Evolutionary conservation across 805 yeast genomes (phyloP), one percentile per base, ranked within the genome.

Genomic region (Suhomyces faveliae): DNA sequence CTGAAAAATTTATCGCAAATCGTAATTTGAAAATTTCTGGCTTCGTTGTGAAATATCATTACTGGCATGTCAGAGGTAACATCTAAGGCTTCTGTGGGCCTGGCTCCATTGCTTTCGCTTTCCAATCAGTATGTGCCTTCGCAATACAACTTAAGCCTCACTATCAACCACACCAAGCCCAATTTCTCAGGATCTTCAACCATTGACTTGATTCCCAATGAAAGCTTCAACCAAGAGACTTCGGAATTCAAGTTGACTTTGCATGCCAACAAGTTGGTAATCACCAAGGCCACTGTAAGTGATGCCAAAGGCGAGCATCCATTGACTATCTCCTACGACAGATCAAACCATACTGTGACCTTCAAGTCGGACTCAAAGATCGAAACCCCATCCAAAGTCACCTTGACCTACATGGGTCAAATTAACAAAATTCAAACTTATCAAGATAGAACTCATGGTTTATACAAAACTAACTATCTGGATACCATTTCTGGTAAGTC

Each of bases 391-490:
- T 51, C 49, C 15, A 19, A 47, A 5, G 48, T 69, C 29, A 40
- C 43, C 27, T 48, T 82, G 27, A 58, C 60, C 9, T 84, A 75
- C 50, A 57, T 80, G 49, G 89, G 85, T 1, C 76, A 75, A 47
- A 63, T 83, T 35, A 74, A 74, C 47, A 60, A 71, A 12, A 76
- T 80, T 43, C 69, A 74, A 50, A 78, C 87, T 0, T 79, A 67
- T 56, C 66, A 70, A 29, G 89, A 85, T 53, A 59, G 57, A 40
- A 85, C 91, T 0, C 69, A 64, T 42, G 94, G 94, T 29, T 61
- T 87, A 1, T 87, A 83, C 71, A 83, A 82, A 56, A 82, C 89
- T 1, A 83, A 81, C 58, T 84, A 81, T 59, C 71, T 76, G 47
- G 81, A 80, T 54, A 68, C 74, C 4, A 61, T 67, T 15, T 67